Evolutionary conservation across 1,139 yeast species (phyloP), one percentile per base, ranked within the genome.

Genomic region (Fermentozyma sake): DNA sequence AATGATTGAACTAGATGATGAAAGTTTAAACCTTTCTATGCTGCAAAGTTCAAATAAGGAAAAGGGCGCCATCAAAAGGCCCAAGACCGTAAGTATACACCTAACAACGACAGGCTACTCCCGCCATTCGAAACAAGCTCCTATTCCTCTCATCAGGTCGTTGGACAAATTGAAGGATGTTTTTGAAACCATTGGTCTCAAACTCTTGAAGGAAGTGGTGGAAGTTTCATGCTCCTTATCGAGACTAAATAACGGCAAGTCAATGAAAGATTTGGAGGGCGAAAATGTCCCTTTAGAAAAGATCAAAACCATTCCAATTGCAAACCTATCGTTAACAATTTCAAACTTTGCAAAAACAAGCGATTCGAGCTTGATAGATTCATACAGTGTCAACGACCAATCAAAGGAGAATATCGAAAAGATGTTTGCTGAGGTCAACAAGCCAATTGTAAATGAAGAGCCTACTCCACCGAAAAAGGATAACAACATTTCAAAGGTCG

Each of bases 1-100:
- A 28, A 50, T 87, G 8, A 59, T 70, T 15, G 97, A 89, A 42
- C 52, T 80, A 19, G 89, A 81, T 43, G 93, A 85, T 39, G 95
- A 86, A 32, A 58, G 50, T 31, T 31, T 65, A 35, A 55, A 61
- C 24, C 38, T 54, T n/a, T 50, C 52, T 28, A 33, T 49, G 41
- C 54, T 55, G 44, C 50, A 54, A 33, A 33, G 34, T 16, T 28
- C 44, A 8, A 31, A 38, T 19, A 41, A 42, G 28, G 50, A 43
- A 18, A 44, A 39, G 26, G 53, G 56, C 20, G 46, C 50, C 11
- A 48, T 61, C 2, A 50, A 68, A 16, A 44, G 80, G 24, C 84
- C 86, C 1, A 68, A 68, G 31, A 76, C 81, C 0, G 38, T 76
- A 4, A 55, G 71, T 4, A 37, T 77, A 1, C 55, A 60, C 26